Evolutionary conservation across 2,329 filamentous ascomycete genomes (phyloP), one percentile per base, ranked within the genome.

Genomic region (Corniculantispora saksenae): DNA sequence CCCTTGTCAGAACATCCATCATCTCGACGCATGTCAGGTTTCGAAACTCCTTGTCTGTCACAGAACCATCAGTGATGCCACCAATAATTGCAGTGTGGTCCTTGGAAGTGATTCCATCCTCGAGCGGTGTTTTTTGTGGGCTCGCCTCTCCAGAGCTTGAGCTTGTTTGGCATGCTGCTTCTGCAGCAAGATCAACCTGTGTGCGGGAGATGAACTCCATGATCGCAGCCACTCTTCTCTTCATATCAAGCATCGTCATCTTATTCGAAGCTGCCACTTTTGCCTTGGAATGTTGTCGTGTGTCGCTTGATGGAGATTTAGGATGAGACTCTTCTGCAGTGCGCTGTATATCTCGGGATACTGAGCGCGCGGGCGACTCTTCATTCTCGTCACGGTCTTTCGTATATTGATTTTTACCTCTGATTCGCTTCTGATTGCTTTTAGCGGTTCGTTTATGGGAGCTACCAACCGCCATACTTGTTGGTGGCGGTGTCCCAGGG

Each of bases 161-260:
- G 50, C 73, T 76, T 55, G 78, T 76, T 43, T 78, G 76, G 25
- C 78, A 82, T 67, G 79, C 78, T 76, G 80, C 78, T 67, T 89
- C 90, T 35, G 86, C 88, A 1, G 92, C 93, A 78, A 97, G 86
- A 72, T 97, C 94, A 8, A 97, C 84, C 76, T 97, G 93, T 65
- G 93, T 94, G 69, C 92, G 88, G 4, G 91, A 90, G 68, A 97
- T 97, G 73, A 94, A 97, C 70, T 95, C 93, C 66, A 97, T 84
- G 74, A 97, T 96, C 23, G 87, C 91, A 4, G 91, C 87, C 7
- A 94, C 92, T 12, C 93, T 89, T 69, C 91, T 88, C 78, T 91
- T 92, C 87, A 97, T 93, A 73, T 97, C 93, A 66, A 89, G 89
- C 89, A 96, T 91, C 32, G 89, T 94, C 65, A 93, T 86, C 75